Conservation (phyloP, 495 filamentous ascomycete species). For the Aspergillus kassunensis region DNA sequence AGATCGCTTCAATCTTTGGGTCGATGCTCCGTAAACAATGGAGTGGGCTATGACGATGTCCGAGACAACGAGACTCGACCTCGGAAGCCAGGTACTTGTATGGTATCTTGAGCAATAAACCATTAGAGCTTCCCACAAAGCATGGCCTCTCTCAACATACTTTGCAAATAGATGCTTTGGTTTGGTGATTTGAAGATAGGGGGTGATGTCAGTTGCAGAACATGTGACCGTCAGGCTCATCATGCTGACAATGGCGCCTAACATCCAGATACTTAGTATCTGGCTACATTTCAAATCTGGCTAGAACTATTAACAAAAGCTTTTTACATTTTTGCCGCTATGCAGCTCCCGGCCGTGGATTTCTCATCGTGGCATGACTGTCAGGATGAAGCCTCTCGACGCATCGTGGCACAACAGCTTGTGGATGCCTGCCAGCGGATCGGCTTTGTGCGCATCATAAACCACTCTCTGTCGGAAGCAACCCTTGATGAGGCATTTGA, state of each 20-base stretch:
- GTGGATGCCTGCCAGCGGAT: constrained; percentile 51
- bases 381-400: constrained; percentile 27
- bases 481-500: constrained; percentile 50
- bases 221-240: constrained; percentile 13
- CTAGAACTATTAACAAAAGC: no score
- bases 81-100: no score
- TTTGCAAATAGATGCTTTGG: background rate
- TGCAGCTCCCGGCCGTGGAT: constrained; percentile 52
- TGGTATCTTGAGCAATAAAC: no score
- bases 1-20: background rate
- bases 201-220: background rate
- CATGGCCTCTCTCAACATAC: background rate
- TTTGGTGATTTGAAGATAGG: background rate
- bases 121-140: background rate
- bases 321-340: no score
- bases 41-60: no score
- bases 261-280: no score
- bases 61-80: no score
- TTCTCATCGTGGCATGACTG: constrained; percentile 39
- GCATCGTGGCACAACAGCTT: constrained; percentile 43
- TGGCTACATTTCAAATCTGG: no score
- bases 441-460: constrained; percentile 58
- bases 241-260: no score
- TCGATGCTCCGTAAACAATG: no score
- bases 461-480: constrained; percentile 46